Conservation (phyloP, 2,329 filamentous ascomycete genomes). For the Venturia carpophila region DNA sequence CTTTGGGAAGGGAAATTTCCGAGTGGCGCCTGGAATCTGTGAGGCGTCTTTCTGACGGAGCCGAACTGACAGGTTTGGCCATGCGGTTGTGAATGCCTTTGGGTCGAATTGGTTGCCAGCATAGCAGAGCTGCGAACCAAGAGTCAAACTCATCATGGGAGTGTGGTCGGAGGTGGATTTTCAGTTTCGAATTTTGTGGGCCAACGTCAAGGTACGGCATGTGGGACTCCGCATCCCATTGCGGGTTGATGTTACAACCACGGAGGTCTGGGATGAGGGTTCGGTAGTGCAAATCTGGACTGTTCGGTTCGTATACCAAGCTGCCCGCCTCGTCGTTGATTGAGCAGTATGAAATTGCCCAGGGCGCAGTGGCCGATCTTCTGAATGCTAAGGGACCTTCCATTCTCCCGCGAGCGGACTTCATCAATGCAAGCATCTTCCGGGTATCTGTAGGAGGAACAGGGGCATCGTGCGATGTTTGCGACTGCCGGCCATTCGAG, state of each 20-base stretch:
- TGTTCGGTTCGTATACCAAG: conserved; percentile 66
- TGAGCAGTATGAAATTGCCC: conserved; percentile 65
- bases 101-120: conserved; percentile 69
- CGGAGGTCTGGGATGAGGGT: conserved; percentile 65
- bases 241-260: conserved; percentile 59
- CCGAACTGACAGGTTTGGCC: conserved; percentile 40
- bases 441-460: conserved; percentile 58
- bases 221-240: conserved; percentile 40
- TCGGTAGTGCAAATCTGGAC: conserved; percentile 55
- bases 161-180: conserved; percentile 58
- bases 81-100: conserved; percentile 48
- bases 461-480: conserved; percentile 23
- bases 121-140: conserved; percentile 73
- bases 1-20: conserved; percentile 51
- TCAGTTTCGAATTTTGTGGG: conserved; percentile 47
- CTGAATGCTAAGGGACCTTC: conserved; percentile 69
- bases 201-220: conserved; percentile 45
- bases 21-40: conserved; percentile 40
- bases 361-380: conserved; percentile 51
- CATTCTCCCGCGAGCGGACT: conserved; percentile 69
- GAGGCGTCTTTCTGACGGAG: conserved; percentile 29
- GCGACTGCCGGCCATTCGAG: conserved; percentile 5
- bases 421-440: conserved; percentile 68
- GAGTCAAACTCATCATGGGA: conserved; percentile 61
- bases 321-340: conserved; percentile 70